A percentile compares a stretch with the other conserved stretches of the same genome.
Conservation (phyloP, 305 asterid species). For the Plantago coronopus region DNA sequence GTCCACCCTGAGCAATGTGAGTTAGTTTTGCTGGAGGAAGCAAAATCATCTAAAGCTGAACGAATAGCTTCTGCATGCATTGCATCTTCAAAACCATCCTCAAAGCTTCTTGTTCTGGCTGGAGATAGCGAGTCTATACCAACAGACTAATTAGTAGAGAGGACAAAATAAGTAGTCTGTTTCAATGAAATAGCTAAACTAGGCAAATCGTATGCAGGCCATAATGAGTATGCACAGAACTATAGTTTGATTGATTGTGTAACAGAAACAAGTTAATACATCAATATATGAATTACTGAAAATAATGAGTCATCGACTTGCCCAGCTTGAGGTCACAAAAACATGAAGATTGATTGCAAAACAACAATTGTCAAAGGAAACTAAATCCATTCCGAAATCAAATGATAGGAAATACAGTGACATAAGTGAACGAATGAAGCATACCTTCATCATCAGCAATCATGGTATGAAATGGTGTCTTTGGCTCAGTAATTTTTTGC, state of each 20-base stretch:
- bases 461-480: constrained; percentile 95
- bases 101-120: constrained; percentile 34
- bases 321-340: too few species aligned
- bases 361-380: not conserved
- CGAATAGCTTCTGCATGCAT: constrained; percentile 48
- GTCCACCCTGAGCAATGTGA: constrained; percentile 56
- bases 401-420: not conserved
- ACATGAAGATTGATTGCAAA: not conserved
- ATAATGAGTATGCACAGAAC: too few species aligned
- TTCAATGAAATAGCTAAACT: too few species aligned
- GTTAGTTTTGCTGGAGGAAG: constrained; percentile 42
- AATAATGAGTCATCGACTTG: too few species aligned
- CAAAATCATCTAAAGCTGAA: constrained; percentile 46
- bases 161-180: not conserved
- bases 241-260: too few species aligned
- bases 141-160: constrained; percentile 1
- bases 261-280: too few species aligned
- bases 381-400: too few species aligned
- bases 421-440: constrained; percentile 7
- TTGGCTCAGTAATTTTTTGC: constrained; percentile 97
- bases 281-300: too few species aligned
- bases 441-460: constrained; percentile 66
- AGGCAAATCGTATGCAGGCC: too few species aligned
- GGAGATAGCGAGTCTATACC: constrained; percentile 45
- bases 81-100: constrained; percentile 38